Conservation (phyloP, 495 filamentous ascomycete genomes). For the Astrothelium macrocarpum region DNA sequence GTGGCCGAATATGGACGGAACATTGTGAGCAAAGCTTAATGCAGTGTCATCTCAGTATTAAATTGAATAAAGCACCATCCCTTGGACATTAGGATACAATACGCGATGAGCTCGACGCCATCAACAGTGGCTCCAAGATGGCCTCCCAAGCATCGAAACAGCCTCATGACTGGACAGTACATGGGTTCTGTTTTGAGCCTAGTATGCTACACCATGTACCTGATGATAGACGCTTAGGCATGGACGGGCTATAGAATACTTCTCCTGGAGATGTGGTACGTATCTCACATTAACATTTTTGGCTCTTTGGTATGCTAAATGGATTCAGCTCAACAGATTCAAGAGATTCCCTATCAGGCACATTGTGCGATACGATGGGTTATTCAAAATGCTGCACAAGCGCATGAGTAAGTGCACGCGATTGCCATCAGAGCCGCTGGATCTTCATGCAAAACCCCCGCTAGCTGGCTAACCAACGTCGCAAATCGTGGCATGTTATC, state of each 20-base stretch:
- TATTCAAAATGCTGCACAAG: background rate
- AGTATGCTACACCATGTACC: background rate
- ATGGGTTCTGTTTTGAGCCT: background rate
- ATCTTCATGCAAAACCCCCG: background rate
- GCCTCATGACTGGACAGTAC: background rate
- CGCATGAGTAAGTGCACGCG: background rate
- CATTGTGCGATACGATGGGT: background rate
- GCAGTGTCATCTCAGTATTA: too few species aligned
- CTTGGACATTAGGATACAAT: too few species aligned
- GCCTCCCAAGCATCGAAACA: too few species aligned
- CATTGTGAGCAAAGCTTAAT: too few species aligned
- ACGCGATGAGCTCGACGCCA: too few species aligned
- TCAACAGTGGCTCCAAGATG: too few species aligned
- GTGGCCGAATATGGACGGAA: background rate
- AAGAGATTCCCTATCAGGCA: background rate
- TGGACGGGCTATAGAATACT: too few species aligned
- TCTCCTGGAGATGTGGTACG: too few species aligned
- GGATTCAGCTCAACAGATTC: background rate
- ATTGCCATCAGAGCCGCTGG: background rate
- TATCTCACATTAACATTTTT: too few species aligned
- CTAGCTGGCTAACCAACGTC: background rate
- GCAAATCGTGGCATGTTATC: background rate
- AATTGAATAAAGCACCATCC: too few species aligned
- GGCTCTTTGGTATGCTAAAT: too few species aligned
- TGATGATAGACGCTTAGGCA: too few species aligned